Percentiles rank a stretch among this genome's conserved stretches.
Conservation (phyloP, 345 rosid genomes). For the Eucalyptus marginata region DNA sequence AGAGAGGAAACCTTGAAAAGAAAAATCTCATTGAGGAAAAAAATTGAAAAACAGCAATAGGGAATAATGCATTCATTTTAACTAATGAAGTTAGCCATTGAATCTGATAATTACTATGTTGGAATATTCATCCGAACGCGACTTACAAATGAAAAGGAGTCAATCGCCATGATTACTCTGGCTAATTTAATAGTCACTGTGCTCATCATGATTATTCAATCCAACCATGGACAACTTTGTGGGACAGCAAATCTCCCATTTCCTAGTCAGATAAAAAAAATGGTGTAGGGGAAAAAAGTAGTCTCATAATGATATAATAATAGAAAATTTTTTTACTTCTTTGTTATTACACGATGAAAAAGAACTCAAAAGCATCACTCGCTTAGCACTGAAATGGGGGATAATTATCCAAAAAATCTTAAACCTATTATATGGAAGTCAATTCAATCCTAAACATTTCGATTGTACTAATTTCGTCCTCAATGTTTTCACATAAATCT, state of each 20-base stretch:
- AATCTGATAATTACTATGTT: background rate
- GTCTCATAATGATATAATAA: background rate
- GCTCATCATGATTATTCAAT: background rate
- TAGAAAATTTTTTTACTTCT: background rate
- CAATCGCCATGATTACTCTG: background rate
- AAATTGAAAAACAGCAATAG: background rate
- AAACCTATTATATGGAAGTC: too few relatives aligned
- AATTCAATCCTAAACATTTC: too few relatives aligned
- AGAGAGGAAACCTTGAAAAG: background rate
- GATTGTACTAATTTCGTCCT: too few relatives aligned
- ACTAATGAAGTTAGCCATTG: background rate
- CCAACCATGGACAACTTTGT: background rate
- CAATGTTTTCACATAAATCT: accelerated
- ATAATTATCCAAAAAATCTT: too few relatives aligned
- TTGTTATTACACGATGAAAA: background rate
- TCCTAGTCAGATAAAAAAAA: background rate
- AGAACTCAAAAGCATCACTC: background rate
- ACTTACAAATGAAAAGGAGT: background rate
- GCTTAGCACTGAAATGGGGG: accelerated
- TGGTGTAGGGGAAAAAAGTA: background rate
- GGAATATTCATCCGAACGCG: background rate
- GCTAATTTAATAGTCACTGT: background rate
- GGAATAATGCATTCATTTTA: background rate
- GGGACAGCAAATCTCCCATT: background rate
- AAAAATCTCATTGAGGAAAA: background rate